Evolutionary conservation across 768 basidiomycete species (phyloP).

Genomic region (Leucocoprinus birnbaumii): DNA sequence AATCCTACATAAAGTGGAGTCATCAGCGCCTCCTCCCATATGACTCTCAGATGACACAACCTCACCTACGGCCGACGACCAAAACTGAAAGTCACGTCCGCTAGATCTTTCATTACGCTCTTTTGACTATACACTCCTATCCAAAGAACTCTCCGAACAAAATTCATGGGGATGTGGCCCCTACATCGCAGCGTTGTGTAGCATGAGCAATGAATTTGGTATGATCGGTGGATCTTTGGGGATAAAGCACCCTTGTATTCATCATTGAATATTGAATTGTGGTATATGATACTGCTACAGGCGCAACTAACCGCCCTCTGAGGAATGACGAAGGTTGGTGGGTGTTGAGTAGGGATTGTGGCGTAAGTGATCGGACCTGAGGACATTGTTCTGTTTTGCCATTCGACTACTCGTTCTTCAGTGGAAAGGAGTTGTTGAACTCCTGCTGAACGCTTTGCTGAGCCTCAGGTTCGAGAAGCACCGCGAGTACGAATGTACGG

Average conservation of each 20-base stretch:
- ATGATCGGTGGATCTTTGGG: constrained; percentile 12
- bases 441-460: neutral
- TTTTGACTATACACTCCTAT: constrained; percentile 3
- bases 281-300: neutral
- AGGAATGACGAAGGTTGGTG: neutral
- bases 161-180: constrained; percentile 9
- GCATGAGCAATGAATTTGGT: constrained; percentile 15
- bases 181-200: constrained; percentile 10
- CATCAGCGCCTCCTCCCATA: neutral
- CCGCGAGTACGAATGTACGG: constrained; percentile 32
- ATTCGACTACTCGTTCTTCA: constrained; percentile 3
- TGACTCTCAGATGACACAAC: neutral
- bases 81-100: constrained; percentile 8
- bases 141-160: constrained; percentile 9
- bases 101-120: neutral
- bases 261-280: neutral
- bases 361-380: constrained; percentile 14
- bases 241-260: constrained; percentile 11
- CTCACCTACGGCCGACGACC: constrained; percentile 11
- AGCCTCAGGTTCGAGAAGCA: neutral
- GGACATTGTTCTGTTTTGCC: constrained; percentile 17
- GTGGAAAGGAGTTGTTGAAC: neutral
- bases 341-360: neutral
- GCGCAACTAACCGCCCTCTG: neutral
- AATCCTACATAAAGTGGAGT: constrained; percentile 3